Evolutionary conservation across 78 protist species (phyloP), one percentile per base, ranked within the genome.

Genomic region (Paratrimastix pyriformis): DNA sequence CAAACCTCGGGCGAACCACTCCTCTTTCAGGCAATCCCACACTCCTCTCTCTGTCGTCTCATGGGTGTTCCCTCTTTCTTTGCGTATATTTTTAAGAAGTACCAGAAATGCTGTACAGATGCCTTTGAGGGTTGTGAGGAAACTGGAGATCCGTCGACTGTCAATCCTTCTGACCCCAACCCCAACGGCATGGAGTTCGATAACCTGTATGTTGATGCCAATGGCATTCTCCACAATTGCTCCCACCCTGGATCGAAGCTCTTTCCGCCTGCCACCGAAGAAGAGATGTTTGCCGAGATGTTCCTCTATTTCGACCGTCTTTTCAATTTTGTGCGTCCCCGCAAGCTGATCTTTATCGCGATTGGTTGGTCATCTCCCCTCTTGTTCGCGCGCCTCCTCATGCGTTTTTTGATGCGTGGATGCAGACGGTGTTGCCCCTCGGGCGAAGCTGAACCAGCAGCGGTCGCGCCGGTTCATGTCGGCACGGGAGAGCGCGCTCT

Each of bases 391-490:
- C n/a, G n/a, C n/a, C n/a, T n/a, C n/a, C n/a, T n/a, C n/a, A n/a
- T 50, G 32, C 13, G 13, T 50, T 21, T 50, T 15, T 50, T 50
- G 13, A 50, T 50, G 32, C 15, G 13, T 15, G 15, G 15, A 13
- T 21, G 32, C 13, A 37, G 70, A 38, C 15, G 93, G 93, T 6
- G 88, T 84, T 32, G 98, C 97, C 8, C 98, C 98, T 6, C 87
- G 97, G 4, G 96, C 97, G 29, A 95, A 95, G 83, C 90, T 92
- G 95, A 92, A 92, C 80, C 98, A 94, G 80, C 96, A 92, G 72
- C 83, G 96, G 29, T 58, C 76, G 30, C 80, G 96, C 0, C 80
- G 96, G 24, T 92, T 79, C 81, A 57, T 82, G 11, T 40, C 75
- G 3, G 90, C 81, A 4, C 77, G 29, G 2, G 87, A 72, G 9